These are phyloP conservation scores for Claviceps digitariae DNA, from an alignment of 2,329 filamentous ascomycete species.

Conservation along the genomic window DNA sequence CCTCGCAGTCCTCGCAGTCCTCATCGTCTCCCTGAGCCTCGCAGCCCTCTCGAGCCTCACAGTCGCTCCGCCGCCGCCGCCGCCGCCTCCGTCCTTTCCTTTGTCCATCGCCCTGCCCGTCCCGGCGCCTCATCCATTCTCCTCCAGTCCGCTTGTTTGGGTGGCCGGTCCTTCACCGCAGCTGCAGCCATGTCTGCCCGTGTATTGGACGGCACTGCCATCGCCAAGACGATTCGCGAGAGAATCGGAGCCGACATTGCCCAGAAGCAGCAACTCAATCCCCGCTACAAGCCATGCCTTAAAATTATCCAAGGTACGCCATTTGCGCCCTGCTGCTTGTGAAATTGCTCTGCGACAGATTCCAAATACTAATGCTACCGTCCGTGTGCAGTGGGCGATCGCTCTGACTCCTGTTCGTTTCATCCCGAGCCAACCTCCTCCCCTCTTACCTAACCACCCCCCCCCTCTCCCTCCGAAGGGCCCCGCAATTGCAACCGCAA, in stretches of 20 bases:
- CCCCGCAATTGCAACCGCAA: background rate
- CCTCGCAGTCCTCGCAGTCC: background rate
- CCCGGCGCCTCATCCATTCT: background rate
- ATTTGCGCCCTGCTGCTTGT: slow-evolving; percentile 3
- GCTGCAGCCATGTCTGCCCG: slow-evolving; percentile 63
- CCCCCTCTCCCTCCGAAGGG: background rate
- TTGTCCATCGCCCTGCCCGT: slow-evolving; percentile 1
- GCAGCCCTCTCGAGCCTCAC: too few species aligned
- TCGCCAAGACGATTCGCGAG: slow-evolving; percentile 85
- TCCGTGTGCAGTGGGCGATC: slow-evolving; percentile 58
- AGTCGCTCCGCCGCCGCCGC: background rate
- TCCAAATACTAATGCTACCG: slow-evolving; percentile 15
- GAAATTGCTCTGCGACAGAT: slow-evolving; percentile 2
- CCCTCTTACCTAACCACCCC: too few species aligned
- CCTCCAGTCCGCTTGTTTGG: background rate
- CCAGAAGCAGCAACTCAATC: slow-evolving; percentile 67
- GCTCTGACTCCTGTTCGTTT: slow-evolving; percentile 69
- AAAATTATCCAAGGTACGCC: slow-evolving; percentile 83
- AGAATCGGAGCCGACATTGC: slow-evolving; percentile 67
- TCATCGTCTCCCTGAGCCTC: background rate
- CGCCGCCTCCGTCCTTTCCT: background rate
- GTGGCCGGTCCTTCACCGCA: slow-evolving; percentile 26
- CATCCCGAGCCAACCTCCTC: slow-evolving; percentile 2
- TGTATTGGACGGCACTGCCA: slow-evolving; percentile 91
- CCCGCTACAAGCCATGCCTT: slow-evolving; percentile 75